Evolutionary conservation across 257 asterid species (phyloP).

Genomic region (Nicotiana tabacum): DNA sequence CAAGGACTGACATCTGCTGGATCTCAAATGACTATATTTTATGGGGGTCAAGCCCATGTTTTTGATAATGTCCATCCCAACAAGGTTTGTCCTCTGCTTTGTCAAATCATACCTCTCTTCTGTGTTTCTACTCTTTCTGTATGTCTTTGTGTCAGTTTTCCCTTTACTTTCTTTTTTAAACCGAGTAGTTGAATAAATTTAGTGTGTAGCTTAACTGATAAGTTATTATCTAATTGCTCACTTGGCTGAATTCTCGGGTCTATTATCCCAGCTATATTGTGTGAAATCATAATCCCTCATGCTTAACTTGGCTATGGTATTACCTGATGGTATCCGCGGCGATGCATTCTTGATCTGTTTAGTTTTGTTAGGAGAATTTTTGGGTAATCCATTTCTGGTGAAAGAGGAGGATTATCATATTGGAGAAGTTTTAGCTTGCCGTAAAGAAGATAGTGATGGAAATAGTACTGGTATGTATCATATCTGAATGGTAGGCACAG

Average conservation of each 20-base stretch:
- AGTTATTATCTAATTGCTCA: slow-evolving; percentile 4
- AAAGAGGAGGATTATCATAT: background rate
- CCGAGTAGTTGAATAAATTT: background rate
- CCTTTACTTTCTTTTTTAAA: background rate
- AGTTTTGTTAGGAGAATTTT: background rate
- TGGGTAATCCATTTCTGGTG: background rate
- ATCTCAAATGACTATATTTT: slow-evolving; percentile 90
- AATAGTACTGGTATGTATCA: background rate
- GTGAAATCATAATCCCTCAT: background rate
- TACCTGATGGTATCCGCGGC: background rate
- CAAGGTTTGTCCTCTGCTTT: slow-evolving; percentile 47
- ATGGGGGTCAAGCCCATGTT: slow-evolving; percentile 92
- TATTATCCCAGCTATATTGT: background rate
- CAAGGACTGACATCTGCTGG: slow-evolving; percentile 47
- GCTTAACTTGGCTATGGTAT: background rate
- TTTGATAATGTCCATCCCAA: slow-evolving; percentile 84
- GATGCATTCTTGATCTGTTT: background rate
- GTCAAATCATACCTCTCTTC: background rate
- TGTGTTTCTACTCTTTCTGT: background rate
- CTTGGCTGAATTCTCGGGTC: background rate
- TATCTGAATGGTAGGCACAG: background rate
- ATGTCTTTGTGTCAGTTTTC: background rate
- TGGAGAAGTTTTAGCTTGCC: background rate
- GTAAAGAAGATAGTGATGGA: background rate
- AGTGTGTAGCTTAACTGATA: background rate